These are phyloP conservation scores for Wickerhamomyces hampshirensis DNA, from an alignment of 805 yeast genomes.

Conservation along the genomic window DNA sequence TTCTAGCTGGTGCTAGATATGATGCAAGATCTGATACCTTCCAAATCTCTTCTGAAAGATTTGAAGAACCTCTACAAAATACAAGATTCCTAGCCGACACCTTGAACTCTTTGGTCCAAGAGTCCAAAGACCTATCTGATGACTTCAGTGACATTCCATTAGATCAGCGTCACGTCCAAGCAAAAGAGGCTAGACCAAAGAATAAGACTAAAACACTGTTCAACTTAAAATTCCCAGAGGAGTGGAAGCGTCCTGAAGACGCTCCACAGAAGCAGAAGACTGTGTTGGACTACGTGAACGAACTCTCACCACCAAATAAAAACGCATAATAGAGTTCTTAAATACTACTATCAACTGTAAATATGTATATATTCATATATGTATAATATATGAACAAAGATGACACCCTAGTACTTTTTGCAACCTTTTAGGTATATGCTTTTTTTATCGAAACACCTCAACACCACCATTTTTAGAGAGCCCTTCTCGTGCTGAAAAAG, in stretches of 20 bases:
- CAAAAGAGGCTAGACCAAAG: conserved; percentile 36
- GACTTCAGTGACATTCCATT: conserved; percentile 75
- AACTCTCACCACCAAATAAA: too few species aligned
- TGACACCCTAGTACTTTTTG: too few species aligned
- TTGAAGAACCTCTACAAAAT: conserved; percentile 80
- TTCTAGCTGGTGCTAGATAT: conserved; percentile 76
- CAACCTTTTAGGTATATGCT: background rate
- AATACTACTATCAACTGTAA: background rate
- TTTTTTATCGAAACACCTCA: too few species aligned
- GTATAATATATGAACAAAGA: too few species aligned
- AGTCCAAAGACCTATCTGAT: conserved; percentile 59
- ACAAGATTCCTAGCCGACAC: conserved; percentile 66
- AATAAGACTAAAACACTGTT: conserved; percentile 33
- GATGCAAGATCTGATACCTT: conserved; percentile 55
- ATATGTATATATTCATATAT: conserved; percentile 2
- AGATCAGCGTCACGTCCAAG: conserved; percentile 64
- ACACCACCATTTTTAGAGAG: too few species aligned
- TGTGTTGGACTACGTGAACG: conserved; percentile 17
- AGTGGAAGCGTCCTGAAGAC: conserved; percentile 74
- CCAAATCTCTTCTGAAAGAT: conserved; percentile 60
- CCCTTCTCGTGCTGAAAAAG: too few species aligned
- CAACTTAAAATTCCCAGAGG: conserved; percentile 59
- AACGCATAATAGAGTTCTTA: background rate
- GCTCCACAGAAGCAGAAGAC: conserved; percentile 45
- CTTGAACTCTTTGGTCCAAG: conserved; percentile 54